These are phyloP conservation scores for Fusarium neocosmosporiellum DNA, from an alignment of 2,329 filamentous ascomycete genomes.

Conservation along the genomic window DNA sequence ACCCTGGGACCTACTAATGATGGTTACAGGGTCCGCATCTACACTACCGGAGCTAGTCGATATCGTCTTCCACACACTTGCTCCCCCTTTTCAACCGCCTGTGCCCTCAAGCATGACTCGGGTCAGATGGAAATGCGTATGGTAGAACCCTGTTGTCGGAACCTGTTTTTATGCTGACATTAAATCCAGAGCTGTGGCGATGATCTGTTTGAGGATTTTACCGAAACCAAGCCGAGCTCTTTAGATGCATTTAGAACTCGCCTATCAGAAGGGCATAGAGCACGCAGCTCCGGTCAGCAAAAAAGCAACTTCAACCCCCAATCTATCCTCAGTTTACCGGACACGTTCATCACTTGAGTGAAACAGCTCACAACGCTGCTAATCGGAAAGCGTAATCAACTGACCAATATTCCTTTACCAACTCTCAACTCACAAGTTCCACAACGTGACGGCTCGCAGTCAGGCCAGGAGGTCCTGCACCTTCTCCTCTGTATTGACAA, in stretches of 20 bases:
- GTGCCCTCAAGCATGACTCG: background rate
- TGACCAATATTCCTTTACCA: background rate
- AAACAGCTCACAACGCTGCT: too few relatives aligned
- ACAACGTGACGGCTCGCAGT: background rate
- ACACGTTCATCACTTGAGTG: too few relatives aligned
- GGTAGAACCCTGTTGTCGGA: background rate
- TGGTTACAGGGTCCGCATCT: background rate
- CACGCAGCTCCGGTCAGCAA: too few relatives aligned
- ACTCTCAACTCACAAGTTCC: background rate
- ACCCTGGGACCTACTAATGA: background rate
- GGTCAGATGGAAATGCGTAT: background rate
- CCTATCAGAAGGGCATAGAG: too few relatives aligned
- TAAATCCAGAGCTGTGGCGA: background rate
- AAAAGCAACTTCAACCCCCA: too few relatives aligned
- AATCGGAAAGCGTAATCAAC: background rate
- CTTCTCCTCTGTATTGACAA: background rate
- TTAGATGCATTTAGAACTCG: too few relatives aligned
- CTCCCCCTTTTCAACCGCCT: background rate
- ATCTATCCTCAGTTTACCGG: too few relatives aligned
- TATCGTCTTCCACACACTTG: background rate
- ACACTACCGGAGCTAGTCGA: background rate
- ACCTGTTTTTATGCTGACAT: background rate
- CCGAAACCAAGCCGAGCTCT: too few relatives aligned
- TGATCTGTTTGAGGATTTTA: too few relatives aligned
- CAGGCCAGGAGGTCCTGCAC: too few relatives aligned